Evolutionary conservation across 2,329 filamentous ascomycete species (phyloP), one percentile per base, ranked within the genome.

Genomic region (Aspergillus ruber): DNA sequence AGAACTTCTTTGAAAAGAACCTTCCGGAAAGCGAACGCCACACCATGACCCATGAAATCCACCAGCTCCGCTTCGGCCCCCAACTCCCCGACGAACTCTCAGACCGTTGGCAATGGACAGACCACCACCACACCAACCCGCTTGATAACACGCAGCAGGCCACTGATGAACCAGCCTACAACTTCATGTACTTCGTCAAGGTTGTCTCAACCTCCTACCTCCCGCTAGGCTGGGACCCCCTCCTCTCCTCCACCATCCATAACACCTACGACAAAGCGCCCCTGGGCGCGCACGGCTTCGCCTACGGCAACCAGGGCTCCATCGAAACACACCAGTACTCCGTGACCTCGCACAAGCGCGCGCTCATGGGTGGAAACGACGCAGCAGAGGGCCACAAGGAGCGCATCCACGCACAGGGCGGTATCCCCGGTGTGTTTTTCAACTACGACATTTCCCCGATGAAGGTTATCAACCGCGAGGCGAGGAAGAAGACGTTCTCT

Each of bases 161-260:
- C 45, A 94, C 89, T 2, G 74, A 80, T 32, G 90, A 96, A 62
- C 81, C 88, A 57, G 86, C 86, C 55, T 96, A 80, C 77, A 98
- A 96, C 75, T 98, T 85, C 70, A 95, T 97, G 89, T 98, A 98
- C 76, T 98, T 98, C 70, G 79, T 98, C 71, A 98, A 98, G 77
- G 93, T 98, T 48, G 93, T 98, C 27, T 89, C 88, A 3, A 98
- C 93, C 1, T 91, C 90, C 1, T 98, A 97, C 67, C 79, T 97
- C 21, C 90, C 93, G 2, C 79, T 98, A 1, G 90, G 90, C 53
- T 95, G 89, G 88, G 84, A 90, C 64, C 81, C 82, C 60, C 77
- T 77, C 50, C 69, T 67, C 47, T 70, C 68, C 0, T 58, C 63
- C 43, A 54, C 65, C 18, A 55, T 68, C 20, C 66, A 72, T 52